A percentile compares a stretch with the other conserved stretches of the same genome.
Evolutionary conservation across 441 rosid genomes (phyloP).

Genomic region (Adansonia rubrostipa): DNA sequence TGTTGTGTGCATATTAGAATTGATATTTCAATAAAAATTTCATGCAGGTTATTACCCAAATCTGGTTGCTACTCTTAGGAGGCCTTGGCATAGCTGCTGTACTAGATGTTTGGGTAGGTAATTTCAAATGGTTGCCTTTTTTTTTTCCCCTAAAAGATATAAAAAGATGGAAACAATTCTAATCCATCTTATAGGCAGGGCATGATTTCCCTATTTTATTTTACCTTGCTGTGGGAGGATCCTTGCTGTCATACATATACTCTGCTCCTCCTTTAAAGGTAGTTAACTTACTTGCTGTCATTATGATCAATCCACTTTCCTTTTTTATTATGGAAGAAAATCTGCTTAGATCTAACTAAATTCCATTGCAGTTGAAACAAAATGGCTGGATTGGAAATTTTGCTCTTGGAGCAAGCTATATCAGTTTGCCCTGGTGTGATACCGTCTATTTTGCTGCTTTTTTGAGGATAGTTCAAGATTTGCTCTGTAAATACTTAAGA

Average conservation of each 20-base stretch:
- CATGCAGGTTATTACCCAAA: conserved; percentile 79
- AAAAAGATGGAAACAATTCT: conserved; percentile 24
- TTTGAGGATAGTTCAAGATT: too few species aligned
- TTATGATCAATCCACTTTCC: conserved; percentile 12
- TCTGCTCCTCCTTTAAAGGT: conserved; percentile 99
- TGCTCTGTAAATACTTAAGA: too few species aligned
- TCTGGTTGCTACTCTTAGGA: conserved; percentile 86
- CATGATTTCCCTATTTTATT: conserved; percentile 74
- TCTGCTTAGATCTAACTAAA: conserved; percentile 34
- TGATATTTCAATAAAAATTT: conserved; percentile 27
- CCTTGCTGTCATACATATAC: conserved; percentile 87
- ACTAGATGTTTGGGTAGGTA: conserved; percentile 92
- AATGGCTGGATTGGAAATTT: conserved; percentile 98
- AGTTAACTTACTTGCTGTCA: conserved; percentile 28
- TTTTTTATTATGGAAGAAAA: conserved; percentile 25
- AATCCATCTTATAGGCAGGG: conserved; percentile 70
- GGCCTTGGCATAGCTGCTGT: conserved; percentile 81
- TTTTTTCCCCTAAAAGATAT: conserved; percentile 14
- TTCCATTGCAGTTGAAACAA: conserved; percentile 82
- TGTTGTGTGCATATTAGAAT: background rate
- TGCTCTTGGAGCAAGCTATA: conserved; percentile 95
- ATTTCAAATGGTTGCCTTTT: conserved; percentile 21
- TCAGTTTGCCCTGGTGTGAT: conserved; percentile 90
- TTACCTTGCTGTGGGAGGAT: conserved; percentile 95
- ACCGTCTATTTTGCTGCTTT: conserved; percentile 14